A percentile compares a stretch with the other conserved stretches of the same genome.
These are phyloP conservation scores for Xylariaceae sp. DNA, from an alignment of 2,329 filamentous ascomycete species.

Conservation along the genomic window DNA sequence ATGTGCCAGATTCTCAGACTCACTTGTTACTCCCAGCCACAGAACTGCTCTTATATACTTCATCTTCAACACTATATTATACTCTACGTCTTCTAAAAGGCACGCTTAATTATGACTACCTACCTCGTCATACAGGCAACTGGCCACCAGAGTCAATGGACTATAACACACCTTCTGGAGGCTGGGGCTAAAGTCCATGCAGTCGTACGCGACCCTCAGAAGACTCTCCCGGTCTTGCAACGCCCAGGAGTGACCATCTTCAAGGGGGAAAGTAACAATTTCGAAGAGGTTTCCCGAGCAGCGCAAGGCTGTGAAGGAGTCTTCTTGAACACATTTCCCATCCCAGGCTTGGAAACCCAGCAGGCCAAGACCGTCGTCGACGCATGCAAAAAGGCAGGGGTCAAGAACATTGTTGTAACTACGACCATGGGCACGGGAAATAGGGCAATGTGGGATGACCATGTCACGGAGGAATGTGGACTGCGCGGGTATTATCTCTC, in stretches of 20 bases:
- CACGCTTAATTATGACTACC: slow-evolving; percentile 35
- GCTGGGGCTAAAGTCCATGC: slow-evolving; percentile 46
- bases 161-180: slow-evolving; percentile 43
- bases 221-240: slow-evolving; percentile 37
- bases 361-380: slow-evolving; percentile 44
- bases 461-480: neutral
- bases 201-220: slow-evolving; percentile 45
- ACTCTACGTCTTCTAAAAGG: neutral
- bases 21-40: neutral
- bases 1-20: neutral
- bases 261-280: slow-evolving; percentile 45
- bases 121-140: slow-evolving; percentile 47
- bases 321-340: slow-evolving; percentile 34
- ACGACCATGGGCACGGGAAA: slow-evolving; percentile 35
- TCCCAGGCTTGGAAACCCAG: slow-evolving; percentile 34
- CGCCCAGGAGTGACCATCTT: slow-evolving; percentile 43
- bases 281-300: slow-evolving; percentile 41
- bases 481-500: slow-evolving; percentile 46
- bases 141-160: slow-evolving; percentile 42
- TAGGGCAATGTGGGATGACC: slow-evolving; percentile 37
- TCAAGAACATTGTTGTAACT: slow-evolving; percentile 39
- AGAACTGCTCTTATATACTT: neutral
- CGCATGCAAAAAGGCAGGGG: slow-evolving; percentile 42
- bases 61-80: neutral
- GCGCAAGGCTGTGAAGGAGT: slow-evolving; percentile 44